Evolutionary conservation across 768 basidiomycete species (phyloP).

Genomic region (Tubosaeta brunneosetosa): DNA sequence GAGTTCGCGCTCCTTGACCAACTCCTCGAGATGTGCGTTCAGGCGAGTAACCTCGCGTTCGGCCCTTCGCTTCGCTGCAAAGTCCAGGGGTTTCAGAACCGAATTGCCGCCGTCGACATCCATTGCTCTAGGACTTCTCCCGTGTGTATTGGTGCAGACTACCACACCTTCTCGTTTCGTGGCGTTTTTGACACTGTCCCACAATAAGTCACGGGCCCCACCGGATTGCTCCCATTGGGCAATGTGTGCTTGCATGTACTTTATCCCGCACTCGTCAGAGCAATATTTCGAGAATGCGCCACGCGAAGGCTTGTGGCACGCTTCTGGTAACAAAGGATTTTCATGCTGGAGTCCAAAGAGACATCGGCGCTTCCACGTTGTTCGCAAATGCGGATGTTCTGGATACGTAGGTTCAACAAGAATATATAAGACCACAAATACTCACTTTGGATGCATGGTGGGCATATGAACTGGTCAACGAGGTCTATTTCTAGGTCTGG

Average conservation of each 20-base stretch:
- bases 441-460: conserved; percentile 71
- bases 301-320: conserved; percentile 78
- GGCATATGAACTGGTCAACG: conserved; percentile 91
- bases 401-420: not conserved
- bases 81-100: conserved; percentile 20
- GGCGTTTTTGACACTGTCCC: conserved; percentile 70
- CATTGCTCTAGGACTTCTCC: conserved; percentile 21
- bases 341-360: conserved; percentile 62
- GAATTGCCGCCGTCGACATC: conserved; percentile 12
- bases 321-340: conserved; percentile 55
- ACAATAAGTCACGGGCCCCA: conserved; percentile 59
- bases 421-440: conserved; percentile 12
- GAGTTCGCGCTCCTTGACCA: conserved; percentile 58
- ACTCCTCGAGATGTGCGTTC: conserved; percentile 47
- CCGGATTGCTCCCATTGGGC: conserved; percentile 58
- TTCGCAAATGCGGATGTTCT: conserved; percentile 61
- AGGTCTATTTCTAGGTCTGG: conserved; percentile 78
- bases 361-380: conserved; percentile 80
- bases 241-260: conserved; percentile 63
- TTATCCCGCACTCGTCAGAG: conserved; percentile 81
- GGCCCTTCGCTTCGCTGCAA: conserved; percentile 41
- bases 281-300: conserved; percentile 88
- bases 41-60: conserved; percentile 56
- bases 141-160: conserved; percentile 38
- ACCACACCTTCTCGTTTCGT: conserved; percentile 69